Base-by-base conservation (phyloP, 768 basidiomycete genomes). In the Daedalea quercina region DNA sequence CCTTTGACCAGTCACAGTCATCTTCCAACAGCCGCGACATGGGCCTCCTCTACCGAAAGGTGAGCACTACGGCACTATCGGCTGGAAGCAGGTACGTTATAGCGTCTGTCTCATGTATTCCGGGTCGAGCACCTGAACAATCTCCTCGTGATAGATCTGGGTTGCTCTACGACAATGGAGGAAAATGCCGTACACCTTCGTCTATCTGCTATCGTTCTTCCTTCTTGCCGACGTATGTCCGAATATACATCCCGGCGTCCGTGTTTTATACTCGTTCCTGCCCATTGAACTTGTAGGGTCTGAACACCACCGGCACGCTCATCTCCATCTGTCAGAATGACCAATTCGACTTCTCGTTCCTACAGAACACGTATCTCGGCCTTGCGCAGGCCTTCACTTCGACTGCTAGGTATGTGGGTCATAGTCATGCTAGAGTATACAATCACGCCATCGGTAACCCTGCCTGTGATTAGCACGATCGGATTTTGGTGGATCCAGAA, bases 401-500 rank as follows among this genome's bases (percentile, higher is more conserved):
- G 0, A 90, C 81, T 2, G 50, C 63, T 20, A 68, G 65, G 65
- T 65, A 24, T 3, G 42, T 34, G 28, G 28, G 11, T 6, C 28
- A 31, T 4, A 6, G 4, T 31, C 28, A 31, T 31, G n/a, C n/a
- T n/a, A n/a, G n/a, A n/a, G n/a, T n/a, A n/a, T n/a, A n/a, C 28
- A 31, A 31, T 31, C 28, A 31, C 28, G 11, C n/a, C n/a, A n/a
- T n/a, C n/a, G n/a, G n/a, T n/a, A n/a, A n/a, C n/a, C n/a, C n/a
- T n/a, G n/a, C n/a, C n/a, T n/a, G n/a, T n/a, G n/a, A n/a, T n/a
- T 26, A 82, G 84, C 57, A 87, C 84, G 0, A 71, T 89, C 24
- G 85, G 78, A 0, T 91, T 88, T 64, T 92, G 89, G 88, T 87
- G 90, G 60, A 81, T 91, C 51, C 90, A 92, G 67, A 74, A 71